These are phyloP conservation scores for Arthrobotrys sphaeroides DNA, from an alignment of 2,329 filamentous ascomycete species.

Conservation along the genomic window DNA sequence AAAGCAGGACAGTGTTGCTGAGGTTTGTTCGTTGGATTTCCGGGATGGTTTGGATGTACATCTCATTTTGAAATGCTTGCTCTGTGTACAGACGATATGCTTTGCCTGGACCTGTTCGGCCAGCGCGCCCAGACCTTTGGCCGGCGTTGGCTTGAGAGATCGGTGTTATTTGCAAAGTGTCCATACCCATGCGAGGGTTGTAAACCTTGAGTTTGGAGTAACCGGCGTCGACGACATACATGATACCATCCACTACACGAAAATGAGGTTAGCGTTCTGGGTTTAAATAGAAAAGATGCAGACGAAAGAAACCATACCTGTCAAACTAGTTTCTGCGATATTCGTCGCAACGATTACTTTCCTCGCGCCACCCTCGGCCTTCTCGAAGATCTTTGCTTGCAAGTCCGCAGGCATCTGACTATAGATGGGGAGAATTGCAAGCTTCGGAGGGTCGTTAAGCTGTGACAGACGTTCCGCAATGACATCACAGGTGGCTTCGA, in stretches of 20 bases:
- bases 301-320: conserved; percentile 60
- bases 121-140: conserved; percentile 91
- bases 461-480: conserved; percentile 86
- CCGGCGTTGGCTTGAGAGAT: conserved; percentile 96
- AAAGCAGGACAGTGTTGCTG: conserved; percentile 88
- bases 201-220: conserved; percentile 99
- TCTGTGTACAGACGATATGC: conserved; percentile 95
- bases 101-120: conserved; percentile 92
- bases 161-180: conserved; percentile 95
- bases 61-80: conserved; percentile 90
- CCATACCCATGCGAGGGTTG: conserved; percentile 99
- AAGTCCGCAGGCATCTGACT: conserved; percentile 99
- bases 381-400: conserved; percentile 97
- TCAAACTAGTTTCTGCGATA: conserved; percentile 97
- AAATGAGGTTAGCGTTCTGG: neutral
- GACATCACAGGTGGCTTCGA: conserved; percentile 94
- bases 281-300: neutral
- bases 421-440: conserved; percentile 96
- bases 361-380: conserved; percentile 85
- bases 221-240: conserved; percentile 96
- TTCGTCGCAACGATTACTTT: conserved; percentile 99
- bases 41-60: conserved; percentile 96
- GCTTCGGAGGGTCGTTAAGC: conserved; percentile 91
- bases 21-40: conserved; percentile 98
- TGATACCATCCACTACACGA: conserved; percentile 84